Evolutionary conservation across 2,329 filamentous ascomycete genomes (phyloP).

Genomic region (Cladosporium velox): DNA sequence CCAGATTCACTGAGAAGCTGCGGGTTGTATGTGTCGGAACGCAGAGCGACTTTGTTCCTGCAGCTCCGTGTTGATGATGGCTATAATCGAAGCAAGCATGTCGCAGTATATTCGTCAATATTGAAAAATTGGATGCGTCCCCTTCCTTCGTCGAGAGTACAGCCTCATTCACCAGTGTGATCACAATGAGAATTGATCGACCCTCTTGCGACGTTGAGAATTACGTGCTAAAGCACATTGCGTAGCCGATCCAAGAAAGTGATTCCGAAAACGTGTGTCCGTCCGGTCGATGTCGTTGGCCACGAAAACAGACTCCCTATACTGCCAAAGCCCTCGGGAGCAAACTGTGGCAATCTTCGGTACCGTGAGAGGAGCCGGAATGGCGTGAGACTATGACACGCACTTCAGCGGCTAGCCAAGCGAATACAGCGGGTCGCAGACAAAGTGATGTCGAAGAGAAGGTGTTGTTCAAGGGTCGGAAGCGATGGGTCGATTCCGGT

Average conservation of each 20-base stretch:
- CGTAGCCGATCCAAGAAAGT: background rate
- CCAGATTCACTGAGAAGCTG: background rate
- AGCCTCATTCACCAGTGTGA: background rate
- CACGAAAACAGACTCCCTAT: background rate
- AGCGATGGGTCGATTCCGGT: background rate
- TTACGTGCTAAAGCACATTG: background rate
- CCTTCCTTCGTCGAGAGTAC: background rate
- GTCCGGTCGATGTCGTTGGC: background rate
- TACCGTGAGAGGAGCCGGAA: constrained; percentile 13
- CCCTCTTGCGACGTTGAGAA: background rate
- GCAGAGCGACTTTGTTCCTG: background rate
- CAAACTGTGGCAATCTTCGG: background rate
- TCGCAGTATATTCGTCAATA: background rate
- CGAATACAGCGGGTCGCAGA: background rate
- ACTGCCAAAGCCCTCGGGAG: background rate
- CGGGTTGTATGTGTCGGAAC: background rate
- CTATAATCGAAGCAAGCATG: background rate
- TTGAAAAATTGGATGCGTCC: background rate
- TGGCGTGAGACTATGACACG: constrained; percentile 13
- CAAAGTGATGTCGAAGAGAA: constrained; percentile 9
- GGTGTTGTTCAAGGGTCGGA: constrained; percentile 1
- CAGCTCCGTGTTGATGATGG: background rate
- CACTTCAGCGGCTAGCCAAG: constrained; percentile 1
- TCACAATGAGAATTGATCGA: background rate
- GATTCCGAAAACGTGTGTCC: background rate